Evolutionary conservation across 495 filamentous ascomycete species (phyloP).

Genomic region (Penicillium pulvis): DNA sequence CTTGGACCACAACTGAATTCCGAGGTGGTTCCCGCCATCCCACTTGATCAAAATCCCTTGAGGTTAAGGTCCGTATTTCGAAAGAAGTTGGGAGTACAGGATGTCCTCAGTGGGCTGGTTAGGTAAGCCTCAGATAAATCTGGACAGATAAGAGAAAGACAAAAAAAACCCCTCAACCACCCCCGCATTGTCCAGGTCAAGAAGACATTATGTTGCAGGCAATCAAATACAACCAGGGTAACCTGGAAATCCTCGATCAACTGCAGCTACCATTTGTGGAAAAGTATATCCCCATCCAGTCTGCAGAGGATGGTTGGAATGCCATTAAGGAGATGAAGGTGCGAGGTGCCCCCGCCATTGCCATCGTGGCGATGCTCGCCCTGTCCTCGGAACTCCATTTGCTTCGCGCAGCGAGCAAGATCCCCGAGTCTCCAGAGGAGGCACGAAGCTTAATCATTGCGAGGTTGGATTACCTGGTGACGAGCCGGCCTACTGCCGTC

Average conservation of each 20-base stretch:
- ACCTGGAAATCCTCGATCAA: constrained; percentile 86
- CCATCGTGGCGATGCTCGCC: constrained; percentile 89
- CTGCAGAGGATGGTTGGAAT: constrained; percentile 82
- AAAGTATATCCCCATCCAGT: constrained; percentile 72
- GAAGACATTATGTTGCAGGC: constrained; percentile 62
- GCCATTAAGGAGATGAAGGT: constrained; percentile 95
- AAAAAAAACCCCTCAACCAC: not conserved
- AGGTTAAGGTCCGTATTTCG: no score
- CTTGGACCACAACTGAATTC: no score
- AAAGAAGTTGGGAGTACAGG: no score
- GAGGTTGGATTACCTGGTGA: constrained; percentile 79
- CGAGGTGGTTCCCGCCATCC: no score
- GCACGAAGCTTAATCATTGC: constrained; percentile 65
- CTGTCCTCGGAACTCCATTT: constrained; percentile 62
- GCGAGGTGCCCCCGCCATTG: constrained; percentile 91
- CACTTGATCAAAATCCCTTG: no score
- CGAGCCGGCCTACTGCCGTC: constrained; percentile 89
- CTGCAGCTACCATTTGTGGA: constrained; percentile 84
- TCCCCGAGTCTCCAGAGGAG: constrained; percentile 54
- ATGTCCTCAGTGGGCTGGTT: constrained; percentile 4
- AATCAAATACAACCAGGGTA: constrained; percentile 79
- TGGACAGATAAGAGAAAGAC: not conserved
- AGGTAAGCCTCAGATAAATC: constrained; percentile 12
- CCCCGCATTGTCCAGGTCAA: not conserved
- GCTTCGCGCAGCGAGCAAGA: constrained; percentile 23